These are phyloP conservation scores for Limonium bicolor DNA, from an alignment of 148 eudicot species.

Conservation along the genomic window DNA sequence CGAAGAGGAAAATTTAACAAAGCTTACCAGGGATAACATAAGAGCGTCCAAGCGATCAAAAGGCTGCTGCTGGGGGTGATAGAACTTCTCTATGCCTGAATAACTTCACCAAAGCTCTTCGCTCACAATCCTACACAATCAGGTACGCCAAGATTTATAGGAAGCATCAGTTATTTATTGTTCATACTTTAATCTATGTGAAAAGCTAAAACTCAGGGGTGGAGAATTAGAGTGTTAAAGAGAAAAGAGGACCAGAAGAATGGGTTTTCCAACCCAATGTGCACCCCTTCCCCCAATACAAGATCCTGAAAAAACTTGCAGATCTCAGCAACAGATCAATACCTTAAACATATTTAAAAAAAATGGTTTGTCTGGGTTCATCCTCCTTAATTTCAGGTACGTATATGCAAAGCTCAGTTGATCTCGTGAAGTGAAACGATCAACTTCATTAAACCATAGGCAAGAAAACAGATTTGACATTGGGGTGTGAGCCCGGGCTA, in stretches of 20 bases:
- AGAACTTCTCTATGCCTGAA: slow-evolving; percentile 28
- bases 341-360: slow-evolving; percentile 77
- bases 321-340: too few relatives aligned
- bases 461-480: slow-evolving; percentile 94
- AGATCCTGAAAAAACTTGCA: neutral
- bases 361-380: slow-evolving; percentile 52
- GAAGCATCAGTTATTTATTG: neutral
- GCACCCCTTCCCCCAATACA: neutral
- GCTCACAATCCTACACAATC: slow-evolving; percentile 41
- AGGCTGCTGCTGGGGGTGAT: slow-evolving; percentile 13
- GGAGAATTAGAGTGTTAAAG: too few relatives aligned
- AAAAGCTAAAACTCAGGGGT: too few relatives aligned
- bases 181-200: too few relatives aligned
- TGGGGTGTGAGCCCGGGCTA: slow-evolving; percentile 81
- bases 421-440: slow-evolving; percentile 87
- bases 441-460: slow-evolving; percentile 97
- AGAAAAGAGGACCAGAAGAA: too few relatives aligned
- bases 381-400: slow-evolving; percentile 61
- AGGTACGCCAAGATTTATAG: neutral
- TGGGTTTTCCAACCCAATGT: too few relatives aligned
- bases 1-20: too few relatives aligned
- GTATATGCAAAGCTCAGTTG: slow-evolving; percentile 92
- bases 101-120: slow-evolving; percentile 32
- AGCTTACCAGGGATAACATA: too few relatives aligned
- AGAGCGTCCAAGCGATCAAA: slow-evolving; percentile 8